These are phyloP conservation scores for Arthrobotrys conoides DNA, from an alignment of 2,329 filamentous ascomycete genomes.

Conservation along the genomic window DNA sequence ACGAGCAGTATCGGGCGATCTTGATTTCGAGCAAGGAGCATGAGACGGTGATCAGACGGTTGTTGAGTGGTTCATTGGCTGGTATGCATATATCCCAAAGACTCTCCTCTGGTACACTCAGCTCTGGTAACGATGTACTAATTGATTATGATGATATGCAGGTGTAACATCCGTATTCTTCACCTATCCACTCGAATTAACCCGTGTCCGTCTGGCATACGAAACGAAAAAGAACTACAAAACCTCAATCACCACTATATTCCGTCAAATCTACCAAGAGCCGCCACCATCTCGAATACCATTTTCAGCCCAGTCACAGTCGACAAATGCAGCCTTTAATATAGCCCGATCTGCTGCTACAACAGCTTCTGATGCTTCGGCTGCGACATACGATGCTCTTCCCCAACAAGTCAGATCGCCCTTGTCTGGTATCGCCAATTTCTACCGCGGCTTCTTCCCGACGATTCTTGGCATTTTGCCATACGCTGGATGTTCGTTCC, in stretches of 20 bases:
- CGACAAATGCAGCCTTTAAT: slow-evolving; percentile 62
- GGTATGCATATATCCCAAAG: slow-evolving; percentile 4
- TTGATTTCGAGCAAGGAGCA: slow-evolving; percentile 80
- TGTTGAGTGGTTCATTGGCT: slow-evolving; percentile 80
- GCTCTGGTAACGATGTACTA: slow-evolving; percentile 65
- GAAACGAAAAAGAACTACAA: slow-evolving; percentile 84
- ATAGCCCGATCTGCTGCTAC: slow-evolving; percentile 34
- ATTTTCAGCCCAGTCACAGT: slow-evolving; percentile 66
- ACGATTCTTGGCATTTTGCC: slow-evolving; percentile 95
- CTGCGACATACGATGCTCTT: slow-evolving; percentile 68
- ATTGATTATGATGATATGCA: slow-evolving; percentile 63
- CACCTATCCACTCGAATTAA: slow-evolving; percentile 94
- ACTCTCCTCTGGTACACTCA: not conserved
- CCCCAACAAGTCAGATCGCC: slow-evolving; percentile 69
- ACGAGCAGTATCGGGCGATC: slow-evolving; percentile 89
- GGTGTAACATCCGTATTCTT: slow-evolving; percentile 94
- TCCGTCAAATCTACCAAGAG: slow-evolving; percentile 88
- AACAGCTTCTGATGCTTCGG: slow-evolving; percentile 67
- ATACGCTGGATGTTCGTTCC: slow-evolving; percentile 94
- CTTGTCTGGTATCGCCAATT: slow-evolving; percentile 82
- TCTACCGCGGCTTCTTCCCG: slow-evolving; percentile 93
- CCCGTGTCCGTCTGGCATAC: slow-evolving; percentile 92
- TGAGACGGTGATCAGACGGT: slow-evolving; percentile 84
- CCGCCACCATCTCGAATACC: slow-evolving; percentile 68
- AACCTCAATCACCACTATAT: slow-evolving; percentile 81